Conservation (phyloP, 495 filamentous ascomycete genomes). For the Penicillium alfredii region DNA sequence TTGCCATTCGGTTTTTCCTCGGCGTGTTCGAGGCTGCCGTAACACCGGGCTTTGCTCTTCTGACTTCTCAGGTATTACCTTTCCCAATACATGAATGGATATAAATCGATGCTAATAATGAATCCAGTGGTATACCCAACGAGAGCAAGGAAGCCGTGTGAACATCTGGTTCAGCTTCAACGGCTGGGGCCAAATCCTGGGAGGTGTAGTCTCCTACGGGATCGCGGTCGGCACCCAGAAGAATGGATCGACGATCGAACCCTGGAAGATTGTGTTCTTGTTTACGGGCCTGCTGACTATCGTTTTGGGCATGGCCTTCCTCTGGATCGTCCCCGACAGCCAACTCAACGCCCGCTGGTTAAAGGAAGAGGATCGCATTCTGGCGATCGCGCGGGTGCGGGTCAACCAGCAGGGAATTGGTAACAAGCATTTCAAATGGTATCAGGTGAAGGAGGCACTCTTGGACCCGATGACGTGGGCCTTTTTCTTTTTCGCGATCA, state of each 20-base stretch:
- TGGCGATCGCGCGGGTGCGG: constrained; percentile 56
- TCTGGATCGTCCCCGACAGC: constrained; percentile 62
- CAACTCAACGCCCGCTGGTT: constrained; percentile 65
- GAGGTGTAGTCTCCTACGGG: constrained; percentile 58
- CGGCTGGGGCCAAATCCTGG: constrained; percentile 55
- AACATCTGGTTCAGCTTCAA: constrained; percentile 63
- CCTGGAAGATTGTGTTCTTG: constrained; percentile 67
- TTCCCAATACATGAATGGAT: too few species aligned
- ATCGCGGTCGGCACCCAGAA: constrained; percentile 52
- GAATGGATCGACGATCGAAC: constrained; percentile 48
- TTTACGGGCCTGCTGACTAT: constrained; percentile 58
- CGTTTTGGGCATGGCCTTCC: constrained; percentile 50
- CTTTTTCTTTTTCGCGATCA: constrained; percentile 56
- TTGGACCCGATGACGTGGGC: constrained; percentile 59
- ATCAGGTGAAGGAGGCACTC: constrained; percentile 56
- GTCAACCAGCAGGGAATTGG: constrained; percentile 63
- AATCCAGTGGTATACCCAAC: constrained; percentile 54
- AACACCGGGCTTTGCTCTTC: constrained; percentile 57
- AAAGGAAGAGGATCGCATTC: constrained; percentile 52
- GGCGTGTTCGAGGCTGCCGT: constrained; percentile 58
- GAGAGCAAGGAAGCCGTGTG: constrained; percentile 52
- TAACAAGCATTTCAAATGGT: constrained; percentile 61
- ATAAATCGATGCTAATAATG: too few species aligned
- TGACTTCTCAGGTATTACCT: constrained; percentile 56
- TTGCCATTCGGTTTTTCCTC: constrained; percentile 54